Percentiles rank a stretch among this genome's conserved stretches.
Evolutionary conservation across 352 stramenopile genomes (phyloP).

Genomic region (Phytophthora kernoviae): DNA sequence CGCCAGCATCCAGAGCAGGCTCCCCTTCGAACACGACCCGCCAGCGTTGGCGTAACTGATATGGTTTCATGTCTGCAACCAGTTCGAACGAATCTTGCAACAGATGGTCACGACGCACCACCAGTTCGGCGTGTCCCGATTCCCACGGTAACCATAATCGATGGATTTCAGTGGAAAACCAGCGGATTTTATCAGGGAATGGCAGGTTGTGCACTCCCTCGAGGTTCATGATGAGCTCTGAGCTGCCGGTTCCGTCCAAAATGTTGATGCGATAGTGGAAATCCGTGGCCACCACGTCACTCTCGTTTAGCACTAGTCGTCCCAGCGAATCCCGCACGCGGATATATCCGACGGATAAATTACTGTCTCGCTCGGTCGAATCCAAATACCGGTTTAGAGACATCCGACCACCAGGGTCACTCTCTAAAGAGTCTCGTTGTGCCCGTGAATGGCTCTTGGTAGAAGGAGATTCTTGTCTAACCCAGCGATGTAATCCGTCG

Average conservation of each 20-base stretch:
- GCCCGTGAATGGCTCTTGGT: constrained; percentile 13
- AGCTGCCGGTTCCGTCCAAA: constrained; percentile 64
- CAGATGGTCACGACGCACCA: constrained; percentile 80
- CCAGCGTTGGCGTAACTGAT: constrained; percentile 84
- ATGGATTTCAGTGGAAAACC: constrained; percentile 86
- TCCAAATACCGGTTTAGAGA: constrained; percentile 52
- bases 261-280: constrained; percentile 88
- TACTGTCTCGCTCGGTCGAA: constrained; percentile 63
- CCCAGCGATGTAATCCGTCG: constrained; percentile 76
- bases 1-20: constrained; percentile 84
- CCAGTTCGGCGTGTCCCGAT: constrained; percentile 76
- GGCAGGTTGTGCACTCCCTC: constrained; percentile 79
- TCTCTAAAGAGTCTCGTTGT: constrained; percentile 59
- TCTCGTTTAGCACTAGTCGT: constrained; percentile 79
- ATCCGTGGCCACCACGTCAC: constrained; percentile 74
- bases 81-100: constrained; percentile 88
- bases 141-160: constrained; percentile 85
- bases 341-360: constrained; percentile 77
- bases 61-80: constrained; percentile 77
- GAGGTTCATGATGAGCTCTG: constrained; percentile 86
- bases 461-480: constrained; percentile 38
- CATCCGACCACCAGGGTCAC: constrained; percentile 43
- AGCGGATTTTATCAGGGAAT: constrained; percentile 79
- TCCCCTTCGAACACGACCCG: constrained; percentile 88
- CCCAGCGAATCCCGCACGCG: constrained; percentile 76